Evolutionary conservation across 768 basidiomycete genomes (phyloP).

Genomic region (Pisolithus sp.): DNA sequence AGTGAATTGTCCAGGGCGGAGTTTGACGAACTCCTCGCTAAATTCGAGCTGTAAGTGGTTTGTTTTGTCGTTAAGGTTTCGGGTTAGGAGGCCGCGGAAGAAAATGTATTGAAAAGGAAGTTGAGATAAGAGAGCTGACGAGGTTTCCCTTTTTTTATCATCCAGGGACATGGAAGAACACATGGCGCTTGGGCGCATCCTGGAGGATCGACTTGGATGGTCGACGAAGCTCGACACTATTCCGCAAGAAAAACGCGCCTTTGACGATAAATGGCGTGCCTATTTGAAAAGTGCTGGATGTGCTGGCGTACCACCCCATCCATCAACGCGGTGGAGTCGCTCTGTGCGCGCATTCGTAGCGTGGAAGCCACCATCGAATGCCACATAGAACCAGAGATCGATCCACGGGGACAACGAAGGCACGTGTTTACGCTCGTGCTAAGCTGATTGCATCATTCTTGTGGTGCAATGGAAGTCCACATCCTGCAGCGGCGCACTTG

Average conservation of each 20-base stretch:
- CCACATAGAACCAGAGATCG: neutral
- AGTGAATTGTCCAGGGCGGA: constrained; percentile 50
- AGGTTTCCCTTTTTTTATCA: neutral
- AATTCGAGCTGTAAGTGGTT: constrained; percentile 55
- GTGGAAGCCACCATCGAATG: constrained; percentile 40
- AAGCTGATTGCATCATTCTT: too few relatives aligned
- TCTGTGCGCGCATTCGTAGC: constrained; percentile 49
- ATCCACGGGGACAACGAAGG: neutral
- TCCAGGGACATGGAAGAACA: constrained; percentile 61
- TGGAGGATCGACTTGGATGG: constrained; percentile 50
- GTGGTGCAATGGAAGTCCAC: neutral
- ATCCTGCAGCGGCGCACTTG: neutral
- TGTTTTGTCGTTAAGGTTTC: neutral
- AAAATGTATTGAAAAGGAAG: neutral
- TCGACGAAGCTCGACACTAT: constrained; percentile 31
- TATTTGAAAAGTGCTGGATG: neutral
- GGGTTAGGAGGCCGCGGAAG: neutral
- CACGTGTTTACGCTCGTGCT: too few relatives aligned
- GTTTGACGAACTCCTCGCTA: constrained; percentile 50
- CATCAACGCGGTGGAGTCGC: constrained; percentile 40
- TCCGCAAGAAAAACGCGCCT: constrained; percentile 47
- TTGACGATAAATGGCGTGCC: constrained; percentile 51
- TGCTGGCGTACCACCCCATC: neutral
- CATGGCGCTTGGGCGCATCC: constrained; percentile 38
- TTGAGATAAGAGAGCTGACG: neutral